Evolutionary conservation across 345 rosid species (phyloP), one percentile per base, ranked within the genome.

Genomic region (Boechera stricta): DNA sequence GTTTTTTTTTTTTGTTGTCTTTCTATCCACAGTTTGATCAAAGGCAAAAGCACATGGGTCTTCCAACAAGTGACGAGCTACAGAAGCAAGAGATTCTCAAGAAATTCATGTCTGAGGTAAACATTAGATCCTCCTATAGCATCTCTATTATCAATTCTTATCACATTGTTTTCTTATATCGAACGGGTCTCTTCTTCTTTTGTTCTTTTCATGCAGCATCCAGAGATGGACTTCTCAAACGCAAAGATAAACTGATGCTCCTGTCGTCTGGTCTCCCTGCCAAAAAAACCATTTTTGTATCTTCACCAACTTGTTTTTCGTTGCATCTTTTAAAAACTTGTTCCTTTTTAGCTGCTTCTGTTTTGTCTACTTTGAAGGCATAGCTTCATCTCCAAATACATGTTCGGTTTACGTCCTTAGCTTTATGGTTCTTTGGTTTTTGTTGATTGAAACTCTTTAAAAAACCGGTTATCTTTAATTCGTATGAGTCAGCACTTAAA

Each of bases 11-110:
- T 2, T 16, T 13, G 42, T 28, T 32, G n/a, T 36, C 59, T 62
- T 28, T 2, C 16, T 56, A 39, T 72, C 5, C 69, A 45, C 86
- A 92, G 99, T 95, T 91, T 77, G 99, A 95, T 78, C 97, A 95
- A 81, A 91, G 99, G 76, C 99, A 93, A 72, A 95, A 95, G 82
- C 80, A 87, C n/a, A 90, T 91, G 98, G 99, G 98, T 31, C 97
- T 89, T 38, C 99, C 99, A 10, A 87, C 89, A 63, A 93, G 99
- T 48, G 98, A 92, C 15, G 99, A 93, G 85, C 82, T 87, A 78
- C 96, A 92, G 82, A 93, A 91, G 83, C 97, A 93, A 85, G 99
- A 93, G 12, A 73, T 95, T 56, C 79, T 95, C 65, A 95, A 95
- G 87, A 91, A 91, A 73, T 92, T 95, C 81, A 93, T 95, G 99